Base-by-base conservation (phyloP, 2,329 filamentous ascomycete genomes). In the Diaporthe humulicola region DNA sequence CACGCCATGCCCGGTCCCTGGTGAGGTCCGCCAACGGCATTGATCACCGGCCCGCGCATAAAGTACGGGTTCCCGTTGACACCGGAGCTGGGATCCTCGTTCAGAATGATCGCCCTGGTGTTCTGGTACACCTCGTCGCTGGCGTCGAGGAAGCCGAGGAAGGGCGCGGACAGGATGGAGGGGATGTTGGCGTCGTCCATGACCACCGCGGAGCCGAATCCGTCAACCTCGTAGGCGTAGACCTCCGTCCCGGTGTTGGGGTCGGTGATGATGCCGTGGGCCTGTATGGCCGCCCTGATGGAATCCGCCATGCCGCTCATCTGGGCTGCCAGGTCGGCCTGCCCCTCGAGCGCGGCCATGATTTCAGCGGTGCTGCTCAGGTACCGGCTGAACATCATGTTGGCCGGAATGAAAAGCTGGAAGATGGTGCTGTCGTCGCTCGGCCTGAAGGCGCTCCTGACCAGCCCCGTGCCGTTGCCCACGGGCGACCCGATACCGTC, bases 371-470 rank as follows among this genome's bases (percentile, higher is more conserved):
- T 82, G 0, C 87, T 85, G 15, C 85, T 84, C 4, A 95, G 87
- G 78, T 91, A 93, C 30, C 88, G 85, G 42, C 92, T 87, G 77
- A 95, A 92, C 93, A 95, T 94, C 93, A 95, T 95, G 82, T 98
- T 98, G 42, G 94, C 92, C 0, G 96, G 96, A 79, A 98, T 94
- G 79, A 97, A 92, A 83, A 95, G 96, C 81, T 96, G 95, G 76
- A 95, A 92, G 52, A 94, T 93, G 0, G 94, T 95, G 19, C 95
- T 91, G 82, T 98, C 96, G 82, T 98, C 96, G 74, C 94, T 96
- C 0, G 96, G 96, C 1, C 96, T 90, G 86, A 98, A 98, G 40
- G 95, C 95, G 78, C 94, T 96, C 72, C 96, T 91, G 56, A 98
- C 90, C 69, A 98, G 89, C 0, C 95, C 95, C 1, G 95, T 97